phyloP scores from a whole-genome alignment of 768 basidiomycete genomes.

The Pulveroboletus sp. region DNA sequence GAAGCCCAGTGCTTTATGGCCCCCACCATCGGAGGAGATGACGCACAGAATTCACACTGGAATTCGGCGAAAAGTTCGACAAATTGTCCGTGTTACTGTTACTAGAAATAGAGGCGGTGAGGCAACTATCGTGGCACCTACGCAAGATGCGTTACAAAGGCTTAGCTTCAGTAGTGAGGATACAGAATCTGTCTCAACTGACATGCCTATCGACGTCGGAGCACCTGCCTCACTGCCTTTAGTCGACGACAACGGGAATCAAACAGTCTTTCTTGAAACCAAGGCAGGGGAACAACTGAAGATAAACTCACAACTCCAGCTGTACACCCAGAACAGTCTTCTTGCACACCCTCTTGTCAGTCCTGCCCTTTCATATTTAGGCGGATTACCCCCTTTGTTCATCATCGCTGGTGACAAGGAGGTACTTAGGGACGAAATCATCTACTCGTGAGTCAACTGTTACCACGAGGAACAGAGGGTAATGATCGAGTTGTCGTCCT shows the following conservation, averaged over 20 bases:
- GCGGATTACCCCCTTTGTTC: constrained; percentile 84
- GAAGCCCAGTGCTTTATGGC: constrained; percentile 78
- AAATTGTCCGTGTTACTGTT: constrained; percentile 42
- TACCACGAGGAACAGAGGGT: not conserved
- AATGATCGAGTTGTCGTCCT: not conserved
- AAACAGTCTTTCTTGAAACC: constrained; percentile 44
- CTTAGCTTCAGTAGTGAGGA: constrained; percentile 4
- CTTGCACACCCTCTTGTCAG: constrained; percentile 80
- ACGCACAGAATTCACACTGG: constrained; percentile 53
- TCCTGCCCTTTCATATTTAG: constrained; percentile 76
- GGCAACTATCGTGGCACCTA: not conserved
- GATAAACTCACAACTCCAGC: constrained; percentile 71
- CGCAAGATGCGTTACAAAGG: constrained; percentile 11
- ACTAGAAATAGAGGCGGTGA: constrained; percentile 11
- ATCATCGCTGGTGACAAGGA: constrained; percentile 88
- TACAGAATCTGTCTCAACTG: constrained; percentile 17
- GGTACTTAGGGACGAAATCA: constrained; percentile 86
- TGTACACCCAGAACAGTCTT: constrained; percentile 80
- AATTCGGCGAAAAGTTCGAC: constrained; percentile 57
- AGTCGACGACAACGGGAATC: constrained; percentile 34
- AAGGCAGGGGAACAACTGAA: constrained; percentile 49
- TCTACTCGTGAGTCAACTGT: constrained; percentile 62
- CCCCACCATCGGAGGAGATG: constrained; percentile 64
- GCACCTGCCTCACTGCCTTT: constrained; percentile 43
- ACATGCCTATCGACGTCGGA: constrained; percentile 45